phyloP scores from a whole-genome alignment of 345 rosid genomes.

The Ceriops decandra region DNA sequence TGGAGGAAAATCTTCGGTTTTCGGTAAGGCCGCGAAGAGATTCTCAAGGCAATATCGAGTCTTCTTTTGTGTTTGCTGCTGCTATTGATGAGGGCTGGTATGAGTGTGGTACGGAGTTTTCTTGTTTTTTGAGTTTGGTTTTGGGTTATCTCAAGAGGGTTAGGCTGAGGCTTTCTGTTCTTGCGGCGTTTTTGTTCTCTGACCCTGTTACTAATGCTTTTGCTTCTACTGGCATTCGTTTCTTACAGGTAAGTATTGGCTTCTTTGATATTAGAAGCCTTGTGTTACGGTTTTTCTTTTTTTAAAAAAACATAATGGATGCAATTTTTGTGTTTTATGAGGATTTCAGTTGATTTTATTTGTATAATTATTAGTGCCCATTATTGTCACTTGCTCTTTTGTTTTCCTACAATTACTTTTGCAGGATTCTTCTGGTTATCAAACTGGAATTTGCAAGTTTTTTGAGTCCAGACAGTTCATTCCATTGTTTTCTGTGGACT shows the following conservation, averaged over 20 bases:
- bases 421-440: conserved; percentile 48
- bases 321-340: too few relatives aligned
- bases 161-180: conserved; percentile 38
- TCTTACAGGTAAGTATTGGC: conserved; percentile 45
- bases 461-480: conserved; percentile 34
- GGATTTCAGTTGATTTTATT: too few relatives aligned
- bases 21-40: conserved; percentile 48
- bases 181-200: conserved; percentile 52
- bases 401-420: conserved; percentile 6
- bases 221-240: conserved; percentile 51
- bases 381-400: background rate
- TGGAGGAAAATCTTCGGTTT: conserved; percentile 27
- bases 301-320: background rate
- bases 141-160: conserved; percentile 47
- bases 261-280: background rate
- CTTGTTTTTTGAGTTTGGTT: conserved; percentile 42
- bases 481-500: conserved; percentile 65
- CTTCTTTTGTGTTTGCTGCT: conserved; percentile 28
- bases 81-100: conserved; percentile 24
- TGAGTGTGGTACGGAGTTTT: conserved; percentile 30
- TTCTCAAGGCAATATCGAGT: conserved; percentile 9
- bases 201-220: conserved; percentile 48
- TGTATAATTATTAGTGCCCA: background rate
- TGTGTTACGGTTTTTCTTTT: background rate
- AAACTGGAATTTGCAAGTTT: conserved; percentile 62